These are phyloP conservation scores for Cercospora sp. DNA, from an alignment of 2,329 filamentous ascomycete genomes.

Conservation along the genomic window DNA sequence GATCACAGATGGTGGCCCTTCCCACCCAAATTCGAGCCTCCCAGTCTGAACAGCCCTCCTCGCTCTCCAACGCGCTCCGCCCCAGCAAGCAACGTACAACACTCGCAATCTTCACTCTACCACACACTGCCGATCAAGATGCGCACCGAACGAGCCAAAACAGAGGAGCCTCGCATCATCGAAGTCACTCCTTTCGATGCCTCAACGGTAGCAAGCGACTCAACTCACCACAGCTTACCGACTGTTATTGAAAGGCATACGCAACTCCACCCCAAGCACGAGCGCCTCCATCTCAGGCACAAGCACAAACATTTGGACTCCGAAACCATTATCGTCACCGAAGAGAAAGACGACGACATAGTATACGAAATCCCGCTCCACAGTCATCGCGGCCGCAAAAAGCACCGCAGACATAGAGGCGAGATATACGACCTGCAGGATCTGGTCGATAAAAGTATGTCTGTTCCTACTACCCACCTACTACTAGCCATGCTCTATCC, in stretches of 20 bases:
- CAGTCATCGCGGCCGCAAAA: constrained; percentile 1
- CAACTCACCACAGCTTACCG: constrained; percentile 1
- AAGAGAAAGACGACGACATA: constrained; percentile 7
- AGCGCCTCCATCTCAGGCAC: not conserved
- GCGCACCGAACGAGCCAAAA: constrained; percentile 7
- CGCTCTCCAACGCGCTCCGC: not conserved
- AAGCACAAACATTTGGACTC: not conserved
- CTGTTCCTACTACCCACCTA: too few relatives aligned
- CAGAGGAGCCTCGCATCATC: constrained; percentile 8
- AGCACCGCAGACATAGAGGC: constrained; percentile 12
- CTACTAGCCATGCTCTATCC: too few relatives aligned
- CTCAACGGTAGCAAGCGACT: not conserved
- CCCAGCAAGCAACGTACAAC: not conserved
- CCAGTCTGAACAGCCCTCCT: constrained; percentile 8
- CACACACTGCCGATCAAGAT: not conserved
- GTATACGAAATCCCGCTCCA: constrained; percentile 13
- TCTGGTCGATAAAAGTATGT: constrained; percentile 17
- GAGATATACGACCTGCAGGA: constrained; percentile 18
- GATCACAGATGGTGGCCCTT: constrained; percentile 20
- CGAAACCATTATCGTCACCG: not conserved
- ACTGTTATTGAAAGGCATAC: constrained; percentile 3
- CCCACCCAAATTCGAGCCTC: constrained; percentile 14
- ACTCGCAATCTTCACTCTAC: not conserved
- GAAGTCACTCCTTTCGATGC: constrained; percentile 14
- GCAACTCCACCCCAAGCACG: not conserved